Evolutionary conservation across 2,329 filamentous ascomycete genomes (phyloP), one percentile per base, ranked within the genome.

Genomic region (Cladophialophora immunda): DNA sequence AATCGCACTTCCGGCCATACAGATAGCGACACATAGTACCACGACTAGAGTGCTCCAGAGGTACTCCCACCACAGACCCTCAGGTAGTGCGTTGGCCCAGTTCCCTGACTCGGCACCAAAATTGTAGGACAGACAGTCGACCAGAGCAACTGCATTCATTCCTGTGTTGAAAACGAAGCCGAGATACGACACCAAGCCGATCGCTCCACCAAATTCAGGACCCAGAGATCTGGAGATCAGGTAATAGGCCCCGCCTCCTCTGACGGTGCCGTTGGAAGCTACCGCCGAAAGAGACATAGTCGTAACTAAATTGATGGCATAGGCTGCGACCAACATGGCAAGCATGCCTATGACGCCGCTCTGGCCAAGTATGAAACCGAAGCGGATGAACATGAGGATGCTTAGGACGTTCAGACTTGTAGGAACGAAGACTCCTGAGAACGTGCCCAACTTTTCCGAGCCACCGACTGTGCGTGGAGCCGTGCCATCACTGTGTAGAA

Each of bases 381-480:
- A 97, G 25, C 93, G 88, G 73, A 97, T 83, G 80, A 97, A 97
- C 92, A 97, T 96, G 68, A 97, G 85, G 78, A 97, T 96, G 73
- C 92, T 94, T 71, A 96, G 81, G 50, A 97, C 93, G 78, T 95
- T 97, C 71, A 96, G 83, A 68, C 90, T 94, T n/a, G 93, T 93
- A 1, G 93, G 93, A 17, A 97, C 91, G 77, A 93, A 97, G 56
- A 96, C 91, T 7, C 91, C 91, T 3, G 89, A 92, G 71, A 93
- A 88, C 8, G 88, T 89, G 41, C 91, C 91, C 65, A 96, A 83
- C 80, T 95, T 95, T 72, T 85, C 80, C 17, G 76, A 78, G 67
- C 77, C 81, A 34, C 60, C 64, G 32, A 58, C 55, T 27, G 62
- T 62, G 30, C 61, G 58, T 6, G 45, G 60, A 15, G 47, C 47